phyloP scores from a whole-genome alignment of 2,329 filamentous ascomycete species.

The Didymella sp. region DNA sequence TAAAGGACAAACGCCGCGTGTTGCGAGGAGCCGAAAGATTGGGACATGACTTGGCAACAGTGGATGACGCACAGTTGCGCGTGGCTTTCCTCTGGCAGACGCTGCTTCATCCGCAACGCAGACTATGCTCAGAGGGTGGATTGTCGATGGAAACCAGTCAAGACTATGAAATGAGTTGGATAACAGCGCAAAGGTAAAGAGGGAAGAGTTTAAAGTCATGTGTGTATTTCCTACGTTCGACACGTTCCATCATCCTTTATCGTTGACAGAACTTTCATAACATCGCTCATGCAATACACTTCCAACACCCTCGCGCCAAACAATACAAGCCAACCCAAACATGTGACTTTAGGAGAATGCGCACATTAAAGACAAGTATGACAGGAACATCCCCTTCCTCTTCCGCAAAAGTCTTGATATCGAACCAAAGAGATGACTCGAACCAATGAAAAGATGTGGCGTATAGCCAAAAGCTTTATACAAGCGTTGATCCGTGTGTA shows the following conservation, averaged over 20 bases:
- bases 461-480: conserved; percentile 6
- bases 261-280: conserved; percentile 9
- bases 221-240: conserved; percentile 5
- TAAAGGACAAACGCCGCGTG: no score
- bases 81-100: no score
- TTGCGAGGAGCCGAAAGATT: no score
- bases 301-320: conserved; percentile 8
- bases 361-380: conserved; percentile 4
- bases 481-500: conserved; percentile 5
- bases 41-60: no score
- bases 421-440: conserved; percentile 8
- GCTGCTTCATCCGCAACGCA: no score
- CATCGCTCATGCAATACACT: conserved; percentile 5
- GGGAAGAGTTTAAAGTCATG: background rate
- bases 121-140: no score
- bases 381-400: background rate
- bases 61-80: no score
- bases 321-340: conserved; percentile 15
- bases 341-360: background rate
- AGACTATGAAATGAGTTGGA: no score
- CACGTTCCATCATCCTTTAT: conserved; percentile 12
- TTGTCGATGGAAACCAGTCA: no score
- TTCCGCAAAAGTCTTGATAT: background rate
- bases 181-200: no score
- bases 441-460: background rate